Evolutionary conservation across 2,329 filamentous ascomycete species (phyloP).

Genomic region (Aschersonia sp.): DNA sequence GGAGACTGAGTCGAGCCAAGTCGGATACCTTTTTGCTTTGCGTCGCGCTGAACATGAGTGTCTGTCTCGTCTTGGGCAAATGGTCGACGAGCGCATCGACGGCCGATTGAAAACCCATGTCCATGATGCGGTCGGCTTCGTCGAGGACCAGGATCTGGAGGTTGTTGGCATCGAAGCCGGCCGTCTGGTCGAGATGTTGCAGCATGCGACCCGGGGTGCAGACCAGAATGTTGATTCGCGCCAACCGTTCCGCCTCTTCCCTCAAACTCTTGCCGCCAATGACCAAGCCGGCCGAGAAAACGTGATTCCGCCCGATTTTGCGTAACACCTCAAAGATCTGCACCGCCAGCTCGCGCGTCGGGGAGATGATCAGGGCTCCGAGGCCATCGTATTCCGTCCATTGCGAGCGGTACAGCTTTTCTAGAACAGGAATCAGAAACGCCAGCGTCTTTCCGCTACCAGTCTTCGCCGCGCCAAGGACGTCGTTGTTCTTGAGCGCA

Average conservation of each 20-base stretch:
- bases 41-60: conserved; percentile 87
- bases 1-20: conserved; percentile 72
- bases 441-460: conserved; percentile 91
- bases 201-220: conserved; percentile 91
- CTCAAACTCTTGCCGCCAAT: conserved; percentile 86
- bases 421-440: conserved; percentile 81
- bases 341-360: conserved; percentile 86
- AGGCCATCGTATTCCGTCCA: conserved; percentile 88
- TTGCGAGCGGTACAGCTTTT: conserved; percentile 77
- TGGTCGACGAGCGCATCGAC: conserved; percentile 91
- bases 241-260: conserved; percentile 72
- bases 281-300: conserved; percentile 81
- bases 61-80: conserved; percentile 73
- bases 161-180: conserved; percentile 77
- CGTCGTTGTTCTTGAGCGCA: conserved; percentile 72
- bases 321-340: conserved; percentile 93
- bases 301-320: conserved; percentile 78
- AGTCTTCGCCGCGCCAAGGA: conserved; percentile 89
- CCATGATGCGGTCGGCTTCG: conserved; percentile 91
- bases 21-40: conserved; percentile 92
- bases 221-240: conserved; percentile 91
- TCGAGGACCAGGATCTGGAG: conserved; percentile 87
- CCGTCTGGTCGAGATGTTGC: conserved; percentile 90
- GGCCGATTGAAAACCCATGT: conserved; percentile 87
- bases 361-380: conserved; percentile 83